These are phyloP conservation scores for Tilletia indica DNA, from an alignment of 1,284 basidiomycete genomes.

Conservation along the genomic window DNA sequence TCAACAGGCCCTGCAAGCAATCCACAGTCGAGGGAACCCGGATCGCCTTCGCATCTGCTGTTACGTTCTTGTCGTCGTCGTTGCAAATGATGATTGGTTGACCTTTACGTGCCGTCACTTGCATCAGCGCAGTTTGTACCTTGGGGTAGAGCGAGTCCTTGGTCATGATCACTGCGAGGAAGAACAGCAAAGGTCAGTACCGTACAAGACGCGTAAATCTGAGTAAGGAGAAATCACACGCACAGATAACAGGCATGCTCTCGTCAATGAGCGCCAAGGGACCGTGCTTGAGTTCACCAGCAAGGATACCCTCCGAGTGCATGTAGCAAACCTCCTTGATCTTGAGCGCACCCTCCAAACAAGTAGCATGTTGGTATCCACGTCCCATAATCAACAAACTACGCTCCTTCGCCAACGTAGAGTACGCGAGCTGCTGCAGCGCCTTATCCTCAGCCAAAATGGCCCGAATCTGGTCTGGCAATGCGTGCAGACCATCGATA, in stretches of 20 bases:
- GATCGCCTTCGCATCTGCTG: slow-evolving; percentile 74
- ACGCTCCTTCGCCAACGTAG: slow-evolving; percentile 75
- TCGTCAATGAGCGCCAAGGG: slow-evolving; percentile 96
- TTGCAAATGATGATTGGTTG: slow-evolving; percentile 92
- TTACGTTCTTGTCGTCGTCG: slow-evolving; percentile 80
- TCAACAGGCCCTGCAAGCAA: slow-evolving; percentile 90
- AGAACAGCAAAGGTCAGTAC: background rate
- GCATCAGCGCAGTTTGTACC: slow-evolving; percentile 89
- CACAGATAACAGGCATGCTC: slow-evolving; percentile 73
- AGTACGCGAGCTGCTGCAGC: slow-evolving; percentile 71
- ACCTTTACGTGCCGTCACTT: slow-evolving; percentile 96
- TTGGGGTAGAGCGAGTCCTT: slow-evolving; percentile 98
- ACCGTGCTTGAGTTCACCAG: slow-evolving; percentile 97
- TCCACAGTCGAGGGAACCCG: slow-evolving; percentile 78
- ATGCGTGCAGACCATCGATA: slow-evolving; percentile 85
- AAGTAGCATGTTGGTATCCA: slow-evolving; percentile 96
- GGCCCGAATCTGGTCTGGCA: slow-evolving; percentile 84
- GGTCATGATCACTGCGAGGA: slow-evolving; percentile 92
- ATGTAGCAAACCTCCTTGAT: slow-evolving; percentile 87
- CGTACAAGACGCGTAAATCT: background rate
- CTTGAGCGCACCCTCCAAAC: slow-evolving; percentile 96
- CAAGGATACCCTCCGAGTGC: slow-evolving; percentile 70
- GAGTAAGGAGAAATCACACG: slow-evolving; percentile 26
- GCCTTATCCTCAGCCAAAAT: slow-evolving; percentile 78
- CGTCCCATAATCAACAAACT: slow-evolving; percentile 95